Percentiles rank a stretch among this genome's conserved stretches.
These are phyloP conservation scores for Lachnum nothofagi DNA, from an alignment of 2,329 filamentous ascomycete genomes.

Conservation along the genomic window DNA sequence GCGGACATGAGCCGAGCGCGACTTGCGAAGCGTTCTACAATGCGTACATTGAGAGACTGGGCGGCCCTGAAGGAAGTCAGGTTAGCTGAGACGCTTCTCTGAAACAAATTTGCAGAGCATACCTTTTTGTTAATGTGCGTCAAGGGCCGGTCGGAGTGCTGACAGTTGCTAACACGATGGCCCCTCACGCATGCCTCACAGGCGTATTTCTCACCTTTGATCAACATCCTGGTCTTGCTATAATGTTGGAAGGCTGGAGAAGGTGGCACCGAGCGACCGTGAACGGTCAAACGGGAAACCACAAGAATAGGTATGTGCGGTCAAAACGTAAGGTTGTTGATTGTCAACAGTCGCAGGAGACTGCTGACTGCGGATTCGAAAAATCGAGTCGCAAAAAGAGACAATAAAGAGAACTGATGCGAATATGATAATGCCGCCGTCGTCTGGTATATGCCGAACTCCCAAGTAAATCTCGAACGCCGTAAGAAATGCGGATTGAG, in stretches of 20 bases:
- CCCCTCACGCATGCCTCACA: constrained; percentile 91
- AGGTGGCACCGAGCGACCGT: constrained; percentile 25
- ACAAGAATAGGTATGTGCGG: constrained; percentile 20
- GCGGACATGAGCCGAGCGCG: constrained; percentile 86
- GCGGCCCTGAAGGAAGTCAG: constrained; percentile 52
- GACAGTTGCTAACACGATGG: constrained; percentile 97
- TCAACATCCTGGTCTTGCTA: constrained; percentile 55
- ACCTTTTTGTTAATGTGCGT: constrained; percentile 91
- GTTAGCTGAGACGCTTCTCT: constrained; percentile 6
- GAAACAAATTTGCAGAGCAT: constrained; percentile 4
- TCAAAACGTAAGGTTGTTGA: constrained; percentile 25
- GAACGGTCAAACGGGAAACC: constrained; percentile 25
- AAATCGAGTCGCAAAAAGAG: constrained; percentile 29
- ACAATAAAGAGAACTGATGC: constrained; percentile 12
- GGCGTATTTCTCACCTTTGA: constrained; percentile 95
- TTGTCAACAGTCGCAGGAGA: constrained; percentile 30
- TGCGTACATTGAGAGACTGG: constrained; percentile 97
- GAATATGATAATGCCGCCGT: constrained; percentile 17
- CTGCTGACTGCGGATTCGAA: constrained; percentile 32
- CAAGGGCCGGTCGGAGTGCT: constrained; percentile 85
- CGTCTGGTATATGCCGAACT: constrained; percentile 29
- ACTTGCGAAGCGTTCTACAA: constrained; percentile 94
- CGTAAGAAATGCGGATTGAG: constrained; percentile 25
- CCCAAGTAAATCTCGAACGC: constrained; percentile 28
- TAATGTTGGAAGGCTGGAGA: constrained; percentile 19